These are phyloP conservation scores for Monosporascus sp. DNA, from an alignment of 2,329 filamentous ascomycete genomes.

Conservation along the genomic window DNA sequence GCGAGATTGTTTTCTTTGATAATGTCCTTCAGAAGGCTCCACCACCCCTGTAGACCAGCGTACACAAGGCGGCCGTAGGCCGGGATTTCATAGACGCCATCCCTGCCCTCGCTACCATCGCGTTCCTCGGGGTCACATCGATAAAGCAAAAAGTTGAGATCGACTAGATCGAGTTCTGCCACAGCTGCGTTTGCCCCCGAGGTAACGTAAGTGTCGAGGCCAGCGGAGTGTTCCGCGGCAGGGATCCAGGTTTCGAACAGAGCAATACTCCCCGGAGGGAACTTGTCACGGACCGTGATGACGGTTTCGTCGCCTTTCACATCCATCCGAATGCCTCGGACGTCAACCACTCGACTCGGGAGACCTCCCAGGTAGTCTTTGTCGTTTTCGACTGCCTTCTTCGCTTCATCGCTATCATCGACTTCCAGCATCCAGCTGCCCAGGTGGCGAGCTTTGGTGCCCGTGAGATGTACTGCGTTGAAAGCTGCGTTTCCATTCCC, in stretches of 20 bases:
- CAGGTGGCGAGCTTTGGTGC: constrained; percentile 78
- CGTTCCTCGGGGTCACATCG: constrained; percentile 84
- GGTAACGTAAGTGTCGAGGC: constrained; percentile 81
- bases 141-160: constrained; percentile 90
- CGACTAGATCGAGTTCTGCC: constrained; percentile 65
- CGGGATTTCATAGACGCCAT: constrained; percentile 87
- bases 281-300: constrained; percentile 74
- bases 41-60: constrained; percentile 97
- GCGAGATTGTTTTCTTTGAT: constrained; percentile 86
- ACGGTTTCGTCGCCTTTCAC: constrained; percentile 67
- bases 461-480: constrained; percentile 71
- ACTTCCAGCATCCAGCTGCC: constrained; percentile 92
- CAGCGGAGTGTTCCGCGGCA: constrained; percentile 73
- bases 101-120: constrained; percentile 69
- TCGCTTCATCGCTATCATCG: constrained; percentile 67
- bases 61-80: constrained; percentile 82
- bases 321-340: constrained; percentile 70
- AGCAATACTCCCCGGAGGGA: constrained; percentile 90
- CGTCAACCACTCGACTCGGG: constrained; percentile 72
- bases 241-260: constrained; percentile 96
- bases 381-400: constrained; percentile 60
- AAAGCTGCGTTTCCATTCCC: constrained; percentile 79
- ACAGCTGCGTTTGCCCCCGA: constrained; percentile 77
- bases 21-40: constrained; percentile 82
- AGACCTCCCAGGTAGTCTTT: constrained; percentile 70